These are phyloP conservation scores for Rhizopogon roseolus DNA, from an alignment of 768 basidiomycete species.

Conservation along the genomic window DNA sequence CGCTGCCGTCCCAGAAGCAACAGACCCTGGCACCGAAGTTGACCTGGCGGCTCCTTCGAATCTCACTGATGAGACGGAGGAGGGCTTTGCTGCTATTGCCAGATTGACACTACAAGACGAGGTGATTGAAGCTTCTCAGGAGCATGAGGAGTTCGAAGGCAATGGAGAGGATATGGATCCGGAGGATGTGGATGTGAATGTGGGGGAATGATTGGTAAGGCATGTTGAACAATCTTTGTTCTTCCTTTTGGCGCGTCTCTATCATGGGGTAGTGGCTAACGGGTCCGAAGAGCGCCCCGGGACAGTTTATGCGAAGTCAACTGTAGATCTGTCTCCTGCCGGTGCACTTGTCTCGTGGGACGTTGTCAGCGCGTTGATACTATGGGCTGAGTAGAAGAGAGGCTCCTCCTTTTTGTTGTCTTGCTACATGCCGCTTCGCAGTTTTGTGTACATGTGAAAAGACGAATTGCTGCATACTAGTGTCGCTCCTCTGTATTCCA, in stretches of 20 bases:
- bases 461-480: too few relatives aligned
- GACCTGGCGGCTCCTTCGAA: constrained; percentile 12
- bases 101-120: constrained; percentile 26
- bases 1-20: constrained; percentile 4
- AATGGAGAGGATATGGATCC: background rate
- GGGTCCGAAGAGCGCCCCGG: background rate
- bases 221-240: background rate
- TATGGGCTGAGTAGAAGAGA: too few relatives aligned
- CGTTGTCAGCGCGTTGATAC: background rate
- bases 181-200: constrained; percentile 7
- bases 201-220: constrained; percentile 13
- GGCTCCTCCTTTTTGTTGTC: background rate
- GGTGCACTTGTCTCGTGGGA: background rate
- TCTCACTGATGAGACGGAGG: constrained; percentile 41
- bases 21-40: constrained; percentile 12
- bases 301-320: background rate
- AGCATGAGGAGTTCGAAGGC: background rate
- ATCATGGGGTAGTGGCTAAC: background rate
- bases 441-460: background rate
- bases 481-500: too few relatives aligned
- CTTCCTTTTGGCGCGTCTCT: background rate
- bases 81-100: constrained; percentile 44
- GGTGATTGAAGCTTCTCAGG: constrained; percentile 4
- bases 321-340: background rate
- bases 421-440: background rate